These are phyloP conservation scores for Pinus albicaulis DNA, from an alignment of 75 land plant genomes.

Conservation along the genomic window DNA sequence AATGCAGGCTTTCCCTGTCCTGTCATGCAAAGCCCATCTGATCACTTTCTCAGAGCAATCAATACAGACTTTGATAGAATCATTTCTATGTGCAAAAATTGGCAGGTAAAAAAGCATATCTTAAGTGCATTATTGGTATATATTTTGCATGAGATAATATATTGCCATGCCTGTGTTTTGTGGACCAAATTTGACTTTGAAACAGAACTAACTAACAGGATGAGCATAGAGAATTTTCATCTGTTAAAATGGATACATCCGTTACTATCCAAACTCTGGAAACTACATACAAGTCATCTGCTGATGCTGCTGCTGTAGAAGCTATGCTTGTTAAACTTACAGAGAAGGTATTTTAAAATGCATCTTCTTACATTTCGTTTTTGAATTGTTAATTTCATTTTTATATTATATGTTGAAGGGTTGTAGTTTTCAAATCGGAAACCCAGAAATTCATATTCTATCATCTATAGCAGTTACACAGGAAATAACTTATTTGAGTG, in stretches of 20 bases:
- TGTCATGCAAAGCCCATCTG: slow-evolving; percentile 41
- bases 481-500: neutral
- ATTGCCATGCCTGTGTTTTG: neutral
- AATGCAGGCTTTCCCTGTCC: slow-evolving; percentile 44
- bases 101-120: slow-evolving; percentile 12
- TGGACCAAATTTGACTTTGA: neutral
- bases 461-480: neutral
- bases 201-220: slow-evolving; percentile 1
- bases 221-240: slow-evolving; percentile 13
- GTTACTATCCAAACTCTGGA: slow-evolving; percentile 27
- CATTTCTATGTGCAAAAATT: slow-evolving; percentile 21
- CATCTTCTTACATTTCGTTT: neutral
- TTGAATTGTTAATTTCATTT: neutral
- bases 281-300: slow-evolving; percentile 28
- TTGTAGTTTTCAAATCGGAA: neutral
- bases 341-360: slow-evolving; percentile 20
- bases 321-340: slow-evolving; percentile 29
- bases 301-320: slow-evolving; percentile 30
- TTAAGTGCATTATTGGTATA: neutral
- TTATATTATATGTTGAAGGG: neutral
- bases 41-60: slow-evolving; percentile 47
- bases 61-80: slow-evolving; percentile 48
- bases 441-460: neutral
- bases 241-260: slow-evolving; percentile 22
- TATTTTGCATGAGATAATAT: neutral